phyloP scores from a whole-genome alignment of 2,329 filamentous ascomycete genomes.

The Colletotrichum orchidophilum region DNA sequence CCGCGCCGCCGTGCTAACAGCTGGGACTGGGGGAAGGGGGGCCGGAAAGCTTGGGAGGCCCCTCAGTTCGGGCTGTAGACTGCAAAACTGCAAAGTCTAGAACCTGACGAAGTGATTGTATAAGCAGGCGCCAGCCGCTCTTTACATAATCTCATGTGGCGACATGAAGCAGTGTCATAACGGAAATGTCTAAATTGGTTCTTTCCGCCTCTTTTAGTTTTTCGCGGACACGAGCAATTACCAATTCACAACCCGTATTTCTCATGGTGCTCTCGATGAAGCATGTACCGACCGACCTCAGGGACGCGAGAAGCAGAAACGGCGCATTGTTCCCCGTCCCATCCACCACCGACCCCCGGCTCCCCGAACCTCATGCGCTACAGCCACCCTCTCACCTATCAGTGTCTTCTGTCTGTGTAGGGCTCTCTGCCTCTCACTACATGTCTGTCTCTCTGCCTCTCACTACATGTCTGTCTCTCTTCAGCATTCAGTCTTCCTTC shows the following conservation, averaged over 20 bases:
- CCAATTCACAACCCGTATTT: background rate
- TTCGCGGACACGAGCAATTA: background rate
- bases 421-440: background rate
- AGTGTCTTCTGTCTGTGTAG: background rate
- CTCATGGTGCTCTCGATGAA: conserved; percentile 14
- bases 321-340: conserved; percentile 32
- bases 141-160: conserved; percentile 31
- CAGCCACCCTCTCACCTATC: background rate
- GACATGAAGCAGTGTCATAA: background rate
- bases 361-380: conserved; percentile 27
- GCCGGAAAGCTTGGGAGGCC: conserved; percentile 16
- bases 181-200: background rate
- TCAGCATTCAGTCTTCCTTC: background rate
- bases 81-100: too few species aligned
- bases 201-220: background rate
- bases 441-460: background rate
- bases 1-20: conserved; percentile 1
- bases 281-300: background rate
- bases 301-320: conserved; percentile 26
- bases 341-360: background rate
- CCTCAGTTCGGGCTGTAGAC: conserved; percentile 20
- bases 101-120: conserved; percentile 25
- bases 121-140: background rate
- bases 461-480: background rate
- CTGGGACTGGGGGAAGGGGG: background rate